Evolutionary conservation across 129 eudicot species (phyloP), one percentile per base, ranked within the genome.

Genomic region (Pseudognaphalium luteoalbum): DNA sequence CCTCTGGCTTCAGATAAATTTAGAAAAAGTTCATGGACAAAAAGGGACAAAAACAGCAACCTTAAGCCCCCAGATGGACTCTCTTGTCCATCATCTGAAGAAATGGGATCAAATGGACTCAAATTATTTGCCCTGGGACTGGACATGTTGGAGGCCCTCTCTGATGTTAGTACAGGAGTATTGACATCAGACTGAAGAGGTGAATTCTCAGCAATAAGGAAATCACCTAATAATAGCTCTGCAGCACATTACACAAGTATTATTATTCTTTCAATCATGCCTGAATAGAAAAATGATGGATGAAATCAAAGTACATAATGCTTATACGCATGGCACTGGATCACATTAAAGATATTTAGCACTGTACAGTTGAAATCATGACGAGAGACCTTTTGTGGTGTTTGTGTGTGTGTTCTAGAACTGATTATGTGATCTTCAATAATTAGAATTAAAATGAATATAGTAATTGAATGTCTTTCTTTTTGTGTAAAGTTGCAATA

Each of bases 141-240:
- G 60, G 78, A 39, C 72, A 72, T 51, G 57, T 73, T 75, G 69
- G 76, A 32, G 28, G 72, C 61, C 68, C 87, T 83, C 34, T 88
- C 95, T 15, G 92, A 76, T 35, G 86, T 39, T 71, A 80, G 59
- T 73, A 76, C 84, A 51, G 91, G 86, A 65, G 91, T 70, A 82
- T 76, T 88, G 25, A 52, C 75, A 68, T 88, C 96, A 72, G 99
- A 83, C 67, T 90, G 96, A 42, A 66, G 70, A 66, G 83, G 90
- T 20, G 99, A 85, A 75, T 94, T 89, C 72, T 94, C 98, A 39
- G 99, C 99, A 42, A 87, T 75, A 75, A 94, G 93, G 51, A 87
- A 85, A 73, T 94, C 99, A 73, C 75, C 99, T 42, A 94, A 81
- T 90, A 94, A 68, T 32, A 81, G 47, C 87, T 91, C 99, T 94